phyloP scores from a whole-genome alignment of 345 rosid genomes.

The Eutrema japonicum region DNA sequence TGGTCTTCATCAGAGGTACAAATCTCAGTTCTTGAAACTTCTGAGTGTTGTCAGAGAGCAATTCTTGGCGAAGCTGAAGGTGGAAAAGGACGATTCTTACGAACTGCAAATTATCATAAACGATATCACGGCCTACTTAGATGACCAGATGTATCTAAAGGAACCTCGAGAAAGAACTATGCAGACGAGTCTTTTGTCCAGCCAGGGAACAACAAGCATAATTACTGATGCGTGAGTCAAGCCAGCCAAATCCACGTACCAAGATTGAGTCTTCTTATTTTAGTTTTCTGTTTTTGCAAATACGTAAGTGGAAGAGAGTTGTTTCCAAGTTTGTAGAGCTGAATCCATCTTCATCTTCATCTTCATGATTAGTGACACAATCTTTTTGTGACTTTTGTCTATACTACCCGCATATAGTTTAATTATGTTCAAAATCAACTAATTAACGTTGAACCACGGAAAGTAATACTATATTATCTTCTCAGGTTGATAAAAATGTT shows the following conservation, averaged over 20 bases:
- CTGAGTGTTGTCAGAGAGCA: constrained; percentile 56
- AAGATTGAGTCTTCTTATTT: background rate
- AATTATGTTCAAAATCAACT: too few relatives aligned
- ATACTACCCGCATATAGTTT: too few relatives aligned
- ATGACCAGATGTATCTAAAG: constrained; percentile 57
- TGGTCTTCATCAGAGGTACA: constrained; percentile 62
- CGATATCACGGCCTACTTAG: constrained; percentile 61
- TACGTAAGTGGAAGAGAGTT: background rate
- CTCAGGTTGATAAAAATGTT: too few relatives aligned
- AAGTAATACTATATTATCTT: too few relatives aligned
- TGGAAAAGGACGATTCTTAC: constrained; percentile 45
- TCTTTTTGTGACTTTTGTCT: too few relatives aligned
- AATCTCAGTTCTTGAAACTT: constrained; percentile 71
- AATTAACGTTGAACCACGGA: too few relatives aligned
- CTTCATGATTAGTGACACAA: too few relatives aligned
- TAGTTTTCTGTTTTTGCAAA: background rate
- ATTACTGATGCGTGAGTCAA: background rate
- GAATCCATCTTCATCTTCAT: background rate
- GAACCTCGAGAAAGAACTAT: constrained; percentile 74
- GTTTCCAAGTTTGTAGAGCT: background rate
- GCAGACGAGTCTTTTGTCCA: constrained; percentile 50
- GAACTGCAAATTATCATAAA: constrained; percentile 51
- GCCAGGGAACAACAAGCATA: constrained; percentile 39
- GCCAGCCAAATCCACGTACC: background rate
- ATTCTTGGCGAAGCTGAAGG: constrained; percentile 57